A percentile compares a stretch with the other conserved stretches of the same genome.
Evolutionary conservation across 176 grass and related monocot genomes (phyloP).

Genomic region (Raddia distichophylla): DNA sequence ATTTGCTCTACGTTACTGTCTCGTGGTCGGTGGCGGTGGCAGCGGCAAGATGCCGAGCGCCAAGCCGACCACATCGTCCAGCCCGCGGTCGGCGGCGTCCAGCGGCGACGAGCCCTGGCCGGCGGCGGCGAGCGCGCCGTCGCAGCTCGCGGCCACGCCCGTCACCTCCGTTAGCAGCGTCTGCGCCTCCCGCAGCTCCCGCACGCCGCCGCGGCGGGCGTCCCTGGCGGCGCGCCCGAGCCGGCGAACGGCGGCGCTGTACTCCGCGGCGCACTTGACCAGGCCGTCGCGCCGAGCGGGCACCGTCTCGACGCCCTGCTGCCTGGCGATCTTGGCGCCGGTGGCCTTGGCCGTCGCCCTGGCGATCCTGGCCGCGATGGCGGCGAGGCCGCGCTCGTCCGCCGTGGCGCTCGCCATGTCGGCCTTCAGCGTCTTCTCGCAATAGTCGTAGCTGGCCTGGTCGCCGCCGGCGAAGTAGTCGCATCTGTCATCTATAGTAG

Average conservation of each 20-base stretch:
- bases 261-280: slow-evolving; percentile 23
- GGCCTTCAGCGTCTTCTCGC: slow-evolving; percentile 30
- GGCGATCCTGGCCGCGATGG: slow-evolving; percentile 1
- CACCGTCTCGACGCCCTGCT: slow-evolving; percentile 23
- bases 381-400: slow-evolving; percentile 33
- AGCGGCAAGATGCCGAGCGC: neutral
- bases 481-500: slow-evolving; percentile 38
- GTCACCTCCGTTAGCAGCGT: slow-evolving; percentile 14
- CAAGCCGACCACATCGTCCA: neutral
- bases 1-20: no score
- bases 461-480: slow-evolving; percentile 19
- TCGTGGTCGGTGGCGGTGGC: neutral
- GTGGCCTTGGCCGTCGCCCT: slow-evolving; percentile 29
- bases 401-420: neutral
- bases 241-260: slow-evolving; percentile 33
- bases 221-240: slow-evolving; percentile 26
- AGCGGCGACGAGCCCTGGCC: slow-evolving; percentile 23
- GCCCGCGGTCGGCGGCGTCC: neutral
- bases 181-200: neutral
- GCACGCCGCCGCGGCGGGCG: neutral
- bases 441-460: slow-evolving; percentile 35
- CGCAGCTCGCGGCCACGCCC: slow-evolving; percentile 27
- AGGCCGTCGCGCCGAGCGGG: neutral
- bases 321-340: slow-evolving; percentile 24
- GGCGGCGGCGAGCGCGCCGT: slow-evolving; percentile 6